Evolutionary conservation across 257 asterid genomes (phyloP), one percentile per base, ranked within the genome.

Genomic region (Euphrasia confusa): DNA sequence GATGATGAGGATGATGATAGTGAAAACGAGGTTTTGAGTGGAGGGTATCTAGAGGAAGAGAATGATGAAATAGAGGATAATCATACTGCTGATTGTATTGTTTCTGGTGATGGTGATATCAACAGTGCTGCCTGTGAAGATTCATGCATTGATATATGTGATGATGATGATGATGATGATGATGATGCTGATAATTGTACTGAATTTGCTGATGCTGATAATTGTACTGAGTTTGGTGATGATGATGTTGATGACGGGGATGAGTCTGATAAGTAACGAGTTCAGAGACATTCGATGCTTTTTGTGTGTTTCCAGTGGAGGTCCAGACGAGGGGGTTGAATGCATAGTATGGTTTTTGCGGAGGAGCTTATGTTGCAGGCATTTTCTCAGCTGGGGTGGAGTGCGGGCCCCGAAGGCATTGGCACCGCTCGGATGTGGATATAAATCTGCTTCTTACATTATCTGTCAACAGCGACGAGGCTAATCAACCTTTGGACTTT

Each of bases 361-460:
- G 77, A 77, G 71, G 90, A 76, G 67, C 63, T 83, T 68, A 74
- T 86, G 85, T 61, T 75, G 79, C 87, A 80, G 77, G 63, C 83
- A 56, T 68, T 81, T 28, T 67, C 86, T 45, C 71, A 68, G 64
- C 85, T 73, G 45, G 70, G 80, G 77, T 72, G 37, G 48, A 63
- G 78, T 71, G 55, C 75, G 13, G 70, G 73, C 58, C 74, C 80
- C 3, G 21, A 35, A 35, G 40, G 14, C 48, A 1, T 2, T 6
- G 54, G 83, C 65, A 65, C 26, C 70, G 27, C 49, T 48, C 79
- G 7, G 75, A 71, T 63, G 83, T 53, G 28, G 79, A 77, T 15
- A 62, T 69, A 13, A 81, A 80, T 57, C 71, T 81, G 57, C 70
- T 82, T 62, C 64, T 81, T 47, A 61, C 79, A 1, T 80, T 77